phyloP scores from a whole-genome alignment of 305 asterid genomes.

The Solanum aculeatissimum region DNA sequence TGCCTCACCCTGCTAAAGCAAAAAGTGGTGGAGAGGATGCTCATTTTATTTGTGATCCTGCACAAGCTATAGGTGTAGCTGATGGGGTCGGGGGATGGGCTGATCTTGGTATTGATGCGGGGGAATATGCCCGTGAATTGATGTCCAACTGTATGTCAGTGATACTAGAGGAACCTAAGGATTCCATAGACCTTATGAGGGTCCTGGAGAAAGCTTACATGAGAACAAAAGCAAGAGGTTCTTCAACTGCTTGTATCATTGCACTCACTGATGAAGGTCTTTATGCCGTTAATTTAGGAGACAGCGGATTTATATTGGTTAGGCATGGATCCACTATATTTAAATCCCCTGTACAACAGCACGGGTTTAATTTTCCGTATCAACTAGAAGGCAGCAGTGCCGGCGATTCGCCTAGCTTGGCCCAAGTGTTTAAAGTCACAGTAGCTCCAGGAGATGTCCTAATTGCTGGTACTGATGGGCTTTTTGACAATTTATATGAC shows the following conservation, averaged over 20 bases:
- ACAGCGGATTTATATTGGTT: constrained; percentile 33
- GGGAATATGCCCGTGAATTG: background rate
- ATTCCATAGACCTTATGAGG: constrained; percentile 5
- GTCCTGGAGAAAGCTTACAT: constrained; percentile 12
- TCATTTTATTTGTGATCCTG: background rate
- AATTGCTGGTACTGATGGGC: constrained; percentile 34
- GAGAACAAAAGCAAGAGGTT: constrained; percentile 12
- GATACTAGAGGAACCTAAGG: background rate
- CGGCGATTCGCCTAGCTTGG: background rate
- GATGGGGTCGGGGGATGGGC: constrained; percentile 5
- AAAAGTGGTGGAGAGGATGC: constrained; percentile 4
- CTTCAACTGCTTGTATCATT: constrained; percentile 47
- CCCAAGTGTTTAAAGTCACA: constrained; percentile 5
- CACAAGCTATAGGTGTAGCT: constrained; percentile 1
- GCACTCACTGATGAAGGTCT: constrained; percentile 12
- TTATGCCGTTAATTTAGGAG: constrained; percentile 39
- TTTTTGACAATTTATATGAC: constrained; percentile 28
- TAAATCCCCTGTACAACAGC: constrained; percentile 14
- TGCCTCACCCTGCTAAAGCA: background rate
- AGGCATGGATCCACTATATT: constrained; percentile 7
- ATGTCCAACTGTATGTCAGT: background rate
- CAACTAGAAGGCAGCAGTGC: constrained; percentile 9
- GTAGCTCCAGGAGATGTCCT: constrained; percentile 27
- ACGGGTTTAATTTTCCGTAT: constrained; percentile 19
- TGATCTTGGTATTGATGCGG: background rate